Percentiles rank a stretch among this genome's conserved stretches.
Conservation (phyloP, 805 yeast species). For the Cyberlindnera suaveolens region DNA sequence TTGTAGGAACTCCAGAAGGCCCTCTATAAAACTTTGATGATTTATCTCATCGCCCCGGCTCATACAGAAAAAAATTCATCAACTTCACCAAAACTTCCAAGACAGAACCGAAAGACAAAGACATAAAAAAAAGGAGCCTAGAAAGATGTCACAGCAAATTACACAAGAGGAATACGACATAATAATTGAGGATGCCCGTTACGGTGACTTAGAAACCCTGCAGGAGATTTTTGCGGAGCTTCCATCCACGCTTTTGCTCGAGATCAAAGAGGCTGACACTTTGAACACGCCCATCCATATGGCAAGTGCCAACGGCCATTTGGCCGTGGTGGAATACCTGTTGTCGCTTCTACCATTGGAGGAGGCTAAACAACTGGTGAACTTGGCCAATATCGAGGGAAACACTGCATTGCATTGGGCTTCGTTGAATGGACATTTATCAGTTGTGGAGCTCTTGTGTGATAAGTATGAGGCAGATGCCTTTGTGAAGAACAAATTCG, state of each 20-base stretch:
- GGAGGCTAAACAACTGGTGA: slow-evolving; percentile 41
- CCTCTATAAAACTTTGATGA: too few relatives aligned
- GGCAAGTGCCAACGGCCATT: slow-evolving; percentile 95
- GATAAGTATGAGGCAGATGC: slow-evolving; percentile 79
- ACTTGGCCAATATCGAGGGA: slow-evolving; percentile 67
- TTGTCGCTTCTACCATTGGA: slow-evolving; percentile 40
- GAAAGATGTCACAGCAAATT: slow-evolving; percentile 22
- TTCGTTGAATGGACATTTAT: slow-evolving; percentile 76
- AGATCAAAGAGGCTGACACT: slow-evolving; percentile 58
- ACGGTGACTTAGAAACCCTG: slow-evolving; percentile 77
- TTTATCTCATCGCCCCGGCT: too few relatives aligned
- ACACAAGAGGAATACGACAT: slow-evolving; percentile 78
- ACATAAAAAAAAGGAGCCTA: too few relatives aligned
- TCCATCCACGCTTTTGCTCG: slow-evolving; percentile 35
- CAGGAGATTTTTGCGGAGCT: slow-evolving; percentile 57
- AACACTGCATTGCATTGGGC: slow-evolving; percentile 98
- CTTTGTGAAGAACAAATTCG: slow-evolving; percentile 62
- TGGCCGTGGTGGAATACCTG: slow-evolving; percentile 56
- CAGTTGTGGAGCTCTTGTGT: slow-evolving; percentile 61
- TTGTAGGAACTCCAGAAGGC: too few relatives aligned
- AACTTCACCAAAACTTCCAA: not conserved
- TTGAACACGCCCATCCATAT: slow-evolving; percentile 79
- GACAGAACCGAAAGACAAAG: not conserved
- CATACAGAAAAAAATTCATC: not conserved
- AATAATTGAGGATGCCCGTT: slow-evolving; percentile 77